Evolutionary conservation across 164 flowering plant genomes (phyloP), one percentile per base, ranked within the genome.

Genomic region (Aristolochia fimbriata): DNA sequence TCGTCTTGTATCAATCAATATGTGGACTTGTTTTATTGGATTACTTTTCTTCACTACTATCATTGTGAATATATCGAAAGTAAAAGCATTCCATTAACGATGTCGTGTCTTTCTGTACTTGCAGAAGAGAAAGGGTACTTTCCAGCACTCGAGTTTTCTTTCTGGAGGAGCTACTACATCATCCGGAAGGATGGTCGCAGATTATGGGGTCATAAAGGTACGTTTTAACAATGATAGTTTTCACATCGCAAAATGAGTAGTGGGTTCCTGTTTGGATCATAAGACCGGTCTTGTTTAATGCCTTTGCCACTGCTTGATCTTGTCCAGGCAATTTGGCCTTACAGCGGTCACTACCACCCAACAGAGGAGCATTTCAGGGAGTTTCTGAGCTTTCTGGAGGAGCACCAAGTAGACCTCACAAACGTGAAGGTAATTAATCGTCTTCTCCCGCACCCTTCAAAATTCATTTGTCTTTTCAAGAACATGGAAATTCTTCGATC

Each of bases 111-210:
- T 5, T 17, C 41, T 56, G 56, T 52, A 20, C 23, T 52, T 51
- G 50, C 63, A 78, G 79, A 86, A 89, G 78, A 75, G 73, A 68
- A 89, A 86, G 68, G 94, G 96, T 23, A 47, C 25, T 4, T 89
- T 89, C 62, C 93, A 89, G 58, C 96, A 89, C 68, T 86, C 96
- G 0, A 86, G 91, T 73, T 89, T 89, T 65, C 74, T 89, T 1
- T 59, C 96, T 13, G 93, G 96, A 0, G 96, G 77, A 4, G 94
- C 87, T 19, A 80, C 79, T 41, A 81, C 77, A 4, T 80, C 96
- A 2, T 79, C 93, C 15, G 96, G 93, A 22, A 76, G 94, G 77
- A 61, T 89, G 57, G 82, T 83, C 17, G 85, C 78, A 15, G 81
- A 68, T 19, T n/a, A 67, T 61, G 96, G 96, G 14, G 62, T 75